These are phyloP conservation scores for Solanum boliviense DNA, from an alignment of 257 asterid species.

Conservation along the genomic window DNA sequence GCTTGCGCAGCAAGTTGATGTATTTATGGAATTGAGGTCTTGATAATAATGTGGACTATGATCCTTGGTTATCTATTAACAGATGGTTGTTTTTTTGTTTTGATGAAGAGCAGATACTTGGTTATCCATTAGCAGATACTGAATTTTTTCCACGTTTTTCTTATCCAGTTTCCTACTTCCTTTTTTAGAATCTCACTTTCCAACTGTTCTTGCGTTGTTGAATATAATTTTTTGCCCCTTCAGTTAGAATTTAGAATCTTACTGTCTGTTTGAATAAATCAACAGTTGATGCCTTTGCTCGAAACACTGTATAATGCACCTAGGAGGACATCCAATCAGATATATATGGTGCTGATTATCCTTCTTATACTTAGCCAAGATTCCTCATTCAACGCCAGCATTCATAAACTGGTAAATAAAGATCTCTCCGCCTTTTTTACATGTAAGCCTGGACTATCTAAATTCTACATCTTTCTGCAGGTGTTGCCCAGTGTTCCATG, in stretches of 20 bases:
- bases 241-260: not conserved
- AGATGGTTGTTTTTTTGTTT: not conserved
- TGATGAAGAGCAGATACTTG: not conserved
- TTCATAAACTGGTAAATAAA: slow-evolving; percentile 65
- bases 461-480: slow-evolving; percentile 28
- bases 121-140: not conserved
- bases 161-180: not conserved
- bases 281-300: slow-evolving; percentile 91
- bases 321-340: slow-evolving; percentile 73
- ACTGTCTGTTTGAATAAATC: slow-evolving; percentile 10
- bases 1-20: not conserved
- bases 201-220: not conserved
- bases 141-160: not conserved
- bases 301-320: slow-evolving; percentile 88
- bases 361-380: slow-evolving; percentile 93
- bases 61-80: not conserved
- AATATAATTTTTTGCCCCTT: not conserved
- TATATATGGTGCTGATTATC: slow-evolving; percentile 84
- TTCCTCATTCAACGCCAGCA: slow-evolving; percentile 79
- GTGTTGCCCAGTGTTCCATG: slow-evolving; percentile 64
- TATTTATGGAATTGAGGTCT: not conserved
- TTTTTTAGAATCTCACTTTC: not conserved
- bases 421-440: not conserved
- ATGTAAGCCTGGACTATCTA: slow-evolving; percentile 2
- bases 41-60: not conserved